Base-by-base conservation (phyloP, 2,329 filamentous ascomycete species). In the Verticillium zaregamsianum region DNA sequence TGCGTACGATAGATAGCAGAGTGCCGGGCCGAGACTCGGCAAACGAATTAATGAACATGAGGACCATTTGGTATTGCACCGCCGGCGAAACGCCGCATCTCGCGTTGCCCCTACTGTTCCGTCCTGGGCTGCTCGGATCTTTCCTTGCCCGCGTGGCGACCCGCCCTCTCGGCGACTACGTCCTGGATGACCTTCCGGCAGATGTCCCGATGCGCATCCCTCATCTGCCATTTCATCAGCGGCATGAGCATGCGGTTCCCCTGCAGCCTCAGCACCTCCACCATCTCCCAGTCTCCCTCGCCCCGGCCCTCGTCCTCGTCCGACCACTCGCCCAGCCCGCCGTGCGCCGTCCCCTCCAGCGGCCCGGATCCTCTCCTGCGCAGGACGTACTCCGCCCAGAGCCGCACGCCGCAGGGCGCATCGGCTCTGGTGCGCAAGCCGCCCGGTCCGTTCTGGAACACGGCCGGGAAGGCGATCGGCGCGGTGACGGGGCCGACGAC, bases 401-500 rank as follows among this genome's bases (percentile, higher is more conserved):
- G 74, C 17, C 72, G 70, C 25, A 81, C 78, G 40, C 79, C 79
- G 28, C 71, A 78, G 3, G 74, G 71, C 5, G 79, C 78, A 49
- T 77, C 71, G 57, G 77, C 79, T 45, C 79, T 72, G 59, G 75
- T 75, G n/a, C 79, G 74, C 33, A 79, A 69, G 57, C 79, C 79
- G 39, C 72, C 68, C 25, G 71, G 70, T 35, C 77, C 73, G 63
- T 69, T 72, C 67, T 82, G 79, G 64, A 81, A 80, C 32, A 79
- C 73, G 63, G 76, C 77, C 5, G 76, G 75, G 62, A 81, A 76
- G 59, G 66, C 66, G 40, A 82, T 72, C 35, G 76, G 73, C 66
- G 76, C 80, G 56, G 67, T 71, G 4, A 70, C 71, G 55, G 78
- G 76, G 1, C 79, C 77, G 7, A 80, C 71, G 28, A 79, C 66